A percentile compares a stretch with the other conserved stretches of the same genome.
Conservation (phyloP, 208 protist genomes). For the Leishmania tropica region DNA sequence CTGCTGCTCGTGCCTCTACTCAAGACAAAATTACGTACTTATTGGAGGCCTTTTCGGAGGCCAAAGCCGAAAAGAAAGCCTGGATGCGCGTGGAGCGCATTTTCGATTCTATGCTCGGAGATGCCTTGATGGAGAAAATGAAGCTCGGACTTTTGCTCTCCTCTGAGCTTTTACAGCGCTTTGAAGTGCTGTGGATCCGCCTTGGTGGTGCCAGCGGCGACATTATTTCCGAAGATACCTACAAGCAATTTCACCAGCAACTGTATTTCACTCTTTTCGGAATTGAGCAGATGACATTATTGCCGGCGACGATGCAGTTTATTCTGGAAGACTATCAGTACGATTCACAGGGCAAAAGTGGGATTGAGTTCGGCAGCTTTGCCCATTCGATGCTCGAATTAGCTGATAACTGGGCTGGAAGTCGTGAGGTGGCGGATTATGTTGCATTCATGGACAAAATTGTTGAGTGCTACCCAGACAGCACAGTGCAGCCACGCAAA, state of each 20-base stretch:
- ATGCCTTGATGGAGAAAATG: conserved; percentile 55
- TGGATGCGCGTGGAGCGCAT: conserved; percentile 59
- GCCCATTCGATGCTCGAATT: conserved; percentile 72
- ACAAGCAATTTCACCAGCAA: conserved; percentile 63
- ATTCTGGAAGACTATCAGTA: conserved; percentile 63
- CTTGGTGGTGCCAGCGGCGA: conserved; percentile 32
- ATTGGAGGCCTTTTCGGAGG: conserved; percentile 55
- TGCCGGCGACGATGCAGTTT: conserved; percentile 47
- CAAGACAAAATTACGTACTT: conserved; percentile 41
- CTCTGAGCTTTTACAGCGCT: conserved; percentile 34
- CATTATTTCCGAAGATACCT: conserved; percentile 49
- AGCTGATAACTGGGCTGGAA: conserved; percentile 75
- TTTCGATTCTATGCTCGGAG: conserved; percentile 73
- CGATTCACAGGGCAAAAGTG: conserved; percentile 43
- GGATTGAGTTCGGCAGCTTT: conserved; percentile 65
- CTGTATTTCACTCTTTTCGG: conserved; percentile 62
- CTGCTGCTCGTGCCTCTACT: conserved; percentile 21
- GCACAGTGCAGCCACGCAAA: background rate
- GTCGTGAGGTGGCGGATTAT: conserved; percentile 43
- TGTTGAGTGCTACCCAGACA: conserved; percentile 11
- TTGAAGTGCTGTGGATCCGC: conserved; percentile 59
- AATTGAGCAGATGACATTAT: conserved; percentile 46
- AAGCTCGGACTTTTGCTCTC: conserved; percentile 47
- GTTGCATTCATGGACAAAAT: conserved; percentile 26
- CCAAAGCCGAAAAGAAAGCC: conserved; percentile 45